Evolutionary conservation across 495 filamentous ascomycete species (phyloP), one percentile per base, ranked within the genome.

Genomic region (Neohortaea acidophila): DNA sequence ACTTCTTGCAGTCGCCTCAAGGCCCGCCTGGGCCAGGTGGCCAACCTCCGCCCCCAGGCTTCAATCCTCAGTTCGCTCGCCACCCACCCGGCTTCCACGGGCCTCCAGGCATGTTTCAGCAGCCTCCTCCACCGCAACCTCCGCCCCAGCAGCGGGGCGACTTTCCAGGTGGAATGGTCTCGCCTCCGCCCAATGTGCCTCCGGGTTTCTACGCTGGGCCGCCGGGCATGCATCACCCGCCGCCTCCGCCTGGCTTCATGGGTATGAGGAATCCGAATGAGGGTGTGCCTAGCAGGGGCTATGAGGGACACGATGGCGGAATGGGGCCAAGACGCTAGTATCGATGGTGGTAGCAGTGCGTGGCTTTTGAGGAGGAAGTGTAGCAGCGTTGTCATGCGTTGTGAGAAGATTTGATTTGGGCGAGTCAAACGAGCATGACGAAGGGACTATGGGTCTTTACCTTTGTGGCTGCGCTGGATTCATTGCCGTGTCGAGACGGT

Each of bases 231-330:
- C n/a, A n/a, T n/a, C n/a, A n/a, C n/a, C n/a, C n/a, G n/a, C n/a
- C n/a, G n/a, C n/a, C n/a, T n/a, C 45, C 45, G 30, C 45, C 35
- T 13, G 45, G 40, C 2, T 48, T 44, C 36, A 48, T 48, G 45
- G 21, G 20, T 5, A 38, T 48, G 36, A 33, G 45, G 13, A 19
- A 20, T 4, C 32, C 32, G 15, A 5, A 4, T 27, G 33, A 21
- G 4, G 41, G 28, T 25, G 14, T 24, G 9, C 8, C 34, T 14
- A 19, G n/a, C 4, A 14, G 22, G 6, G n/a, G n/a, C 20, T 33
- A 33, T 14, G 30, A 33, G 8, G 30, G 8, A 7, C 7, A 17
- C 7, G 13, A 24, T 4, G 22, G 22, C 10, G 34, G 34, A 24
- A 14, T 19, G 12, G 34, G 21, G 5, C 34, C 34, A 20, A 6